Evolutionary conservation across 108 stramenopile species (phyloP).

Genomic region (Pseudonitzschia multiseries): DNA sequence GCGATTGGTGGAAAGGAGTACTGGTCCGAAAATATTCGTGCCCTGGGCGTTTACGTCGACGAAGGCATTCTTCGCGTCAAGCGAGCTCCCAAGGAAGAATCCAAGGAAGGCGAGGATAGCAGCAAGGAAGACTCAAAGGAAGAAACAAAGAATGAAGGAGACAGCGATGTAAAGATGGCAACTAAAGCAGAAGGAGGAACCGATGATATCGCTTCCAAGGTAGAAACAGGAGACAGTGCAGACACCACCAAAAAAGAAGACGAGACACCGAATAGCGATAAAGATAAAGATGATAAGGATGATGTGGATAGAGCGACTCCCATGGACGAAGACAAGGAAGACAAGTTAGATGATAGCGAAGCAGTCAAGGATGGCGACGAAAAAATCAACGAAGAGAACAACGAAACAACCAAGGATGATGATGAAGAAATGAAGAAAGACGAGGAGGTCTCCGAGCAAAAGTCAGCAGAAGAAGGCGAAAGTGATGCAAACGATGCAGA

Average conservation of each 20-base stretch:
- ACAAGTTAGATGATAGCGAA: not conserved
- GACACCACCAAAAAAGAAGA: too few species aligned
- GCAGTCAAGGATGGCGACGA: not conserved
- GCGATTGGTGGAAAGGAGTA: conserved; percentile 33
- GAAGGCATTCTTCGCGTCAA: conserved; percentile 24
- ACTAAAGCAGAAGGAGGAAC: not conserved
- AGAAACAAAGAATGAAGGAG: not conserved
- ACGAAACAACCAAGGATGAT: not conserved
- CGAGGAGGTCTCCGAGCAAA: conserved; percentile 4
- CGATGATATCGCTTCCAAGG: not conserved
- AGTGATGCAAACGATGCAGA: conserved; percentile 2
- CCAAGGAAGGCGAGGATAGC: not conserved
- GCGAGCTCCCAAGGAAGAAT: conserved; percentile 10
- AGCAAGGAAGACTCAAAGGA: not conserved
- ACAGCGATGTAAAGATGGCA: not conserved
- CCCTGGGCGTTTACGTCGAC: conserved; percentile 35
- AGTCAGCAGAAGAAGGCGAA: conserved; percentile 1
- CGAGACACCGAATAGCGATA: not conserved
- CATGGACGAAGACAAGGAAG: conserved; percentile 1
- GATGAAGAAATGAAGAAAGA: not conserved
- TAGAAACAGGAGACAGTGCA: not conserved
- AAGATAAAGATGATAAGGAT: not conserved
- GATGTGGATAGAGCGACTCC: not conserved
- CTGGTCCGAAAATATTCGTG: conserved; percentile 20
- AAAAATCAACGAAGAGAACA: too few species aligned